These are phyloP conservation scores for Lophiotrema nucula DNA, from an alignment of 495 filamentous ascomycete genomes.

Conservation along the genomic window DNA sequence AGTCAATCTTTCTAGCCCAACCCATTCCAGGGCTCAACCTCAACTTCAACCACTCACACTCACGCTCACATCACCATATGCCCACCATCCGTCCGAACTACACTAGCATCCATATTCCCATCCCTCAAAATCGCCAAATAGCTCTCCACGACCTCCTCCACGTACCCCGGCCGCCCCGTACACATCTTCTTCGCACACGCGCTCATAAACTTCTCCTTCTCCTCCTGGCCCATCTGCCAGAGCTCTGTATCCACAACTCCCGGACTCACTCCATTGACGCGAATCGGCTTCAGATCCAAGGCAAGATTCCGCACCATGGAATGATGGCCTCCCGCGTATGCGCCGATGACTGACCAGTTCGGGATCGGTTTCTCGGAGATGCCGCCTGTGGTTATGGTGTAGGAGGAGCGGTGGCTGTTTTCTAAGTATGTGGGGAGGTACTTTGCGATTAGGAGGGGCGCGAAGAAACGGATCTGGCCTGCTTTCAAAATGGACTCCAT, in stretches of 20 bases:
- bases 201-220: slow-evolving; percentile 24
- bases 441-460: slow-evolving; percentile 37
- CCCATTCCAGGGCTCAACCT: too few relatives aligned
- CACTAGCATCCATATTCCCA: slow-evolving; percentile 34
- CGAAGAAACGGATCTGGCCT: slow-evolving; percentile 41
- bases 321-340: slow-evolving; percentile 35
- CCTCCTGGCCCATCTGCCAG: slow-evolving; percentile 29
- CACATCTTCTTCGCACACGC: slow-evolving; percentile 42
- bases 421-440: slow-evolving; percentile 29
- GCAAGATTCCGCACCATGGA: slow-evolving; percentile 36
- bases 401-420: slow-evolving; percentile 16
- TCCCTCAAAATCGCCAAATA: slow-evolving; percentile 39
- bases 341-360: slow-evolving; percentile 27
- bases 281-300: slow-evolving; percentile 39
- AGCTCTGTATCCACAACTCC: slow-evolving; percentile 41
- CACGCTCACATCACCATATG: slow-evolving; percentile 26
- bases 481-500: slow-evolving; percentile 30
- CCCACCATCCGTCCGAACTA: slow-evolving; percentile 38
- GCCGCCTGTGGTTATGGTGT: slow-evolving; percentile 39
- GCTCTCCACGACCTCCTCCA: slow-evolving; percentile 40
- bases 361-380: slow-evolving; percentile 34
- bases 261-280: slow-evolving; percentile 39
- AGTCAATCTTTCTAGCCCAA: too few relatives aligned
- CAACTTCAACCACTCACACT: too few relatives aligned
- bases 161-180: slow-evolving; percentile 27